Base-by-base conservation (phyloP, 768 basidiomycete genomes). In the Cubamyces sp. region DNA sequence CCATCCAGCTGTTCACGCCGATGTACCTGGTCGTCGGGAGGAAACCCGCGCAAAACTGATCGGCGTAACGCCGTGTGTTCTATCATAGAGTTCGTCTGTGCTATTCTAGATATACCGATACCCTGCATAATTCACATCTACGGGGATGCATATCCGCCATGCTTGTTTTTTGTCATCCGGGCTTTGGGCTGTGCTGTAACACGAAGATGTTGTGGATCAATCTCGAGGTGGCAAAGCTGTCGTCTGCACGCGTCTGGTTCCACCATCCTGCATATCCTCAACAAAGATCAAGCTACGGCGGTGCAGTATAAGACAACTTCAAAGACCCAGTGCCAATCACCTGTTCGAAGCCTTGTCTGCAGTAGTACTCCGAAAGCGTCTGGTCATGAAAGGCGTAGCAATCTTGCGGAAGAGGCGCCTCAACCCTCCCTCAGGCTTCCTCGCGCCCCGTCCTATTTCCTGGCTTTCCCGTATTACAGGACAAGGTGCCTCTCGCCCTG, bases 1-100 rank as follows among this genome's bases (percentile, higher is more conserved):
- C 57, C 49, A 45, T 54, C 28, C 69, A 93, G 92, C 80, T 94
- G 12, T 94, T 94, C 75, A 93, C 92, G 9, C 92, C 92, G 0
- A 94, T 94, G 92, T 91, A 88, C 68, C 76, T 93, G 19, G 88
- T 85, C 34, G 69, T 93, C 28, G 58, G 66, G 52, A 62, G 69
- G 68, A 73, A 73, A 53, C 68, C 72, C 23, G 59, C 55, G 5
- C 40, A 60, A 62, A 62, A 68, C 58, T 67, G 63, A 67, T 53
- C 39, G 52, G 37, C 50, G 49, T 23, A 2, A 21, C 42, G 37
- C 37, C 41, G 47, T 26, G 41, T 40, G 25, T 26, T 41, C n/a
- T 58, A n/a, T 28, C 18, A 30, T 37, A 30, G 41, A 58, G 16
- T 34, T 23, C 49, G 30, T 23, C 25, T 25, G 54, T 49, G 25